A percentile compares a stretch with the other conserved stretches of the same genome.
Evolutionary conservation across 768 basidiomycete genomes (phyloP).

Genomic region (Agaricus bisporus): DNA sequence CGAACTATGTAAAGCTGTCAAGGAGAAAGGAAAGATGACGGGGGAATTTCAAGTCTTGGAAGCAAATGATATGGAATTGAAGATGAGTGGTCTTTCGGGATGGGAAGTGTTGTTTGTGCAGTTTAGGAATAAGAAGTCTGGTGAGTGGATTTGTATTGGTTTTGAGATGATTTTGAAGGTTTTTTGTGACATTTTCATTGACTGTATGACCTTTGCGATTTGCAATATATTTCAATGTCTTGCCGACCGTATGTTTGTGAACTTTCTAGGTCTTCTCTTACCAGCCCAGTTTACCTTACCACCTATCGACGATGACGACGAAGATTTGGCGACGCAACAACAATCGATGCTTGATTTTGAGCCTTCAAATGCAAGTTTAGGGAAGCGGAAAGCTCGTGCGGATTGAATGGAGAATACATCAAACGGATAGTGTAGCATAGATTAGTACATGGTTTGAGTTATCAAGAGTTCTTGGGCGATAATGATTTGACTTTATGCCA

Average conservation of each 20-base stretch:
- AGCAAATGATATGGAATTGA: constrained; percentile 27
- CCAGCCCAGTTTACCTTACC: constrained; percentile 58
- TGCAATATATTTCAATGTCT: constrained; percentile 6
- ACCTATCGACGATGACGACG: constrained; percentile 56
- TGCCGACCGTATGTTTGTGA: constrained; percentile 11
- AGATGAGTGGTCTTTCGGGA: constrained; percentile 46
- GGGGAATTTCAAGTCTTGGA: constrained; percentile 51
- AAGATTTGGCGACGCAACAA: constrained; percentile 26
- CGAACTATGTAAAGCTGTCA: constrained; percentile 52
- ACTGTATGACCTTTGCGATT: neutral
- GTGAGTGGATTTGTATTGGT: constrained; percentile 34
- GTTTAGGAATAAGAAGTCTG: constrained; percentile 51
- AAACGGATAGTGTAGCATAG: neutral
- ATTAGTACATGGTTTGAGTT: constrained; percentile 1
- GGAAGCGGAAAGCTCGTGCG: constrained; percentile 32
- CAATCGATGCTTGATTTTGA: constrained; percentile 20
- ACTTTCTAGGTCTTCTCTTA: constrained; percentile 43
- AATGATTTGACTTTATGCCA: constrained; percentile 39
- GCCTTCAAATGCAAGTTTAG: constrained; percentile 19
- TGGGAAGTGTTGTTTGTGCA: constrained; percentile 70
- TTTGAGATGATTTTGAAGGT: constrained; percentile 8
- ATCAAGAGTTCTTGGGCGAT: neutral
- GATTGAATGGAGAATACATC: neutral
- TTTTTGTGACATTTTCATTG: neutral
- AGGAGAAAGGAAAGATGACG: constrained; percentile 45